Conservation (phyloP, 2,329 filamentous ascomycete genomes). For the Phialemonium atrogriseum region DNA sequence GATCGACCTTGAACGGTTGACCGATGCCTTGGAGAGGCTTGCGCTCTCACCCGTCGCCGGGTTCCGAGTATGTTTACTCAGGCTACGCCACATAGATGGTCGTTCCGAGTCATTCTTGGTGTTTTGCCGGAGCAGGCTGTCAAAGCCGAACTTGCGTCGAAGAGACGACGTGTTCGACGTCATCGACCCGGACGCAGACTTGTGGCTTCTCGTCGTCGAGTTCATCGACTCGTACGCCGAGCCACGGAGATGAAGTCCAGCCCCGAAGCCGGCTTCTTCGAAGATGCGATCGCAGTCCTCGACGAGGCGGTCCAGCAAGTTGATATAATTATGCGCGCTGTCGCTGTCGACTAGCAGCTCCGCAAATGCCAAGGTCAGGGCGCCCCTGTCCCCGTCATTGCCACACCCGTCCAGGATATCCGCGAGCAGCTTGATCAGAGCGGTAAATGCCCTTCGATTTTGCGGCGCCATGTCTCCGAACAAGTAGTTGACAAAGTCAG, state of each 20-base stretch:
- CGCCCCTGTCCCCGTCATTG: conserved; percentile 85
- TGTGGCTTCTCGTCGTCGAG: conserved; percentile 48
- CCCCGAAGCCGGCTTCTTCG: conserved; percentile 43
- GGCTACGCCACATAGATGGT: conserved; percentile 73
- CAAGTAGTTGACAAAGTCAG: conserved; percentile 57
- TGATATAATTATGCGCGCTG: conserved; percentile 75
- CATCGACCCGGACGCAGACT: conserved; percentile 63
- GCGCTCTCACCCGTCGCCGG: conserved; percentile 50
- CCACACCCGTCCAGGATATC: conserved; percentile 83
- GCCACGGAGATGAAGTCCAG: conserved; percentile 31
- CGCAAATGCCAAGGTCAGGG: conserved; percentile 79
- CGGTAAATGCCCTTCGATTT: conserved; percentile 69
- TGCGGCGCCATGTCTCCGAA: conserved; percentile 61
- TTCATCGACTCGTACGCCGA: conserved; percentile 50
- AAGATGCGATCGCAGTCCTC: conserved; percentile 89
- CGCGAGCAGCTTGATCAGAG: conserved; percentile 76
- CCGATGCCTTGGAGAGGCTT: conserved; percentile 58
- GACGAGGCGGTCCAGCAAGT: conserved; percentile 78
- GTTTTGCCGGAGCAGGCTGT: conserved; percentile 67
- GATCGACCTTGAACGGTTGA: conserved; percentile 68
- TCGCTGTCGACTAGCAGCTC: conserved; percentile 75
- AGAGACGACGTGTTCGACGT: conserved; percentile 83
- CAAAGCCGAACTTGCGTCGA: conserved; percentile 74
- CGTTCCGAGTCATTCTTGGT: conserved; percentile 66
- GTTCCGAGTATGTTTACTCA: conserved; percentile 70